These are phyloP conservation scores for Trichoderma guizhouense DNA, from an alignment of 2,329 filamentous ascomycete species.

Conservation along the genomic window DNA sequence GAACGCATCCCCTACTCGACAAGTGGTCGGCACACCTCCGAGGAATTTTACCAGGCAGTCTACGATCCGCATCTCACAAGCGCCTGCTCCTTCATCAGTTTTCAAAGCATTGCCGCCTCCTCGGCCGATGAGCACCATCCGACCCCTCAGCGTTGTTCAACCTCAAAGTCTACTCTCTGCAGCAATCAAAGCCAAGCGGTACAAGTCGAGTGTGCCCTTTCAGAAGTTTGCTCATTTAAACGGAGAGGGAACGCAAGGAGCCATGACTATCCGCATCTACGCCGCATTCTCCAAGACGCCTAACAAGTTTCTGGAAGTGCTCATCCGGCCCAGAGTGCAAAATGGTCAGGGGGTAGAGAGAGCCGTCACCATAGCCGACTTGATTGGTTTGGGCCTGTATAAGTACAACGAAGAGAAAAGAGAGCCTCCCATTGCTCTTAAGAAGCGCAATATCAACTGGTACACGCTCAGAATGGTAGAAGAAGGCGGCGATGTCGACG, in stretches of 20 bases:
- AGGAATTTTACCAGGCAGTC: slow-evolving; percentile 59
- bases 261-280: slow-evolving; percentile 74
- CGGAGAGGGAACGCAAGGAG: slow-evolving; percentile 74
- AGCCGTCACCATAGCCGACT: slow-evolving; percentile 69
- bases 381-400: slow-evolving; percentile 78
- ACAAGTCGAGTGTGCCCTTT: slow-evolving; percentile 67
- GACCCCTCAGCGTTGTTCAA: slow-evolving; percentile 64
- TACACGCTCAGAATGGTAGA: slow-evolving; percentile 83
- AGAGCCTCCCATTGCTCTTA: slow-evolving; percentile 60
- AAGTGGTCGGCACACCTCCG: slow-evolving; percentile 62
- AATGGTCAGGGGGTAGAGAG: slow-evolving; percentile 60
- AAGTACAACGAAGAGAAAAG: slow-evolving; percentile 74
- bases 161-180: slow-evolving; percentile 70
- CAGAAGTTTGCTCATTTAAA: slow-evolving; percentile 73
- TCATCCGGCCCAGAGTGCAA: slow-evolving; percentile 66
- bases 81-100: slow-evolving; percentile 52
- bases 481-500: slow-evolving; percentile 78
- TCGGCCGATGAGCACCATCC: slow-evolving; percentile 60
- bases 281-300: slow-evolving; percentile 66
- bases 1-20: slow-evolving; percentile 51
- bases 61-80: slow-evolving; percentile 60
- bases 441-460: slow-evolving; percentile 74
- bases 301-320: slow-evolving; percentile 65
- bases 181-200: slow-evolving; percentile 68
- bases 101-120: slow-evolving; percentile 68